These are phyloP conservation scores for Friedmanniomyces simplex DNA, from an alignment of 495 filamentous ascomycete species.

Conservation along the genomic window DNA sequence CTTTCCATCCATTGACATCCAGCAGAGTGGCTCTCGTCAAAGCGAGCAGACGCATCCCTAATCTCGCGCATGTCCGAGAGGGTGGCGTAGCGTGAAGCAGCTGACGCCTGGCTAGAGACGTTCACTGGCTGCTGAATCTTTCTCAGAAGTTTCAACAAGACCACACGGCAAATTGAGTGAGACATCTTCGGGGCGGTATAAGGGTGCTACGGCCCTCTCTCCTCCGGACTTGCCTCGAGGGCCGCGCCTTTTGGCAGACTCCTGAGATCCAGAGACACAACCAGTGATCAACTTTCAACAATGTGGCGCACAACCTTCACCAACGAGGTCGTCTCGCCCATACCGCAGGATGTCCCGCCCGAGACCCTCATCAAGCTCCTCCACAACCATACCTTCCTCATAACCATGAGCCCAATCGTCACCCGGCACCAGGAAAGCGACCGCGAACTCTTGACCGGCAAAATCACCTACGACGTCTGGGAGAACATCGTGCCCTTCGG, in stretches of 20 bases:
- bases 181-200: too few relatives aligned
- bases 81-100: neutral
- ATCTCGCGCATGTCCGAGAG: neutral
- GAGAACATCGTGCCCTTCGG: constrained; percentile 14
- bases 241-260: too few relatives aligned
- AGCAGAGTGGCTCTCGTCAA: neutral
- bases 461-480: constrained; percentile 14
- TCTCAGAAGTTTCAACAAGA: neutral
- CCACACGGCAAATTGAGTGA: too few relatives aligned
- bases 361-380: constrained; percentile 5
- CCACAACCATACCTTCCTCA: constrained; percentile 13
- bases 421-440: neutral
- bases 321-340: constrained; percentile 3
- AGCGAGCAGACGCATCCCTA: neutral
- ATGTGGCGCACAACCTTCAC: constrained; percentile 11
- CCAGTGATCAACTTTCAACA: neutral
- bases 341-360: constrained; percentile 8
- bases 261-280: too few relatives aligned
- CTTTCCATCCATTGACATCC: neutral
- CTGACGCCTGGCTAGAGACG: neutral
- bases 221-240: too few relatives aligned
- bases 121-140: neutral
- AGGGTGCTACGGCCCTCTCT: too few relatives aligned
- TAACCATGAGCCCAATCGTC: constrained; percentile 14
- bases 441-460: constrained; percentile 2